Base-by-base conservation (phyloP, 192 early-diverging fungal genomes). In the Backusella liffmaniae region DNA sequence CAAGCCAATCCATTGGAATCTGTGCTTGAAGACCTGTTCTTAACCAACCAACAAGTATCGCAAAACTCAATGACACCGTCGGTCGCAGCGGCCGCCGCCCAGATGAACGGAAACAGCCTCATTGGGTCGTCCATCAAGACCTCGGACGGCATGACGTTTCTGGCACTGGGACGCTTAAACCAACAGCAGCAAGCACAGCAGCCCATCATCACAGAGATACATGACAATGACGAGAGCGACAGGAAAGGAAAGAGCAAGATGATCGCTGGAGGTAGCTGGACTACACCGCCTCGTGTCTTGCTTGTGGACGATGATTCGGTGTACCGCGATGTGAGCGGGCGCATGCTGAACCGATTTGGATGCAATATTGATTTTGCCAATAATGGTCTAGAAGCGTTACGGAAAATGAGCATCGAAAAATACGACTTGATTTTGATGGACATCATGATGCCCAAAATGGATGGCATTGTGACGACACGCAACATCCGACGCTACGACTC, bases 371-470 rank as follows among this genome's bases (percentile, higher is more conserved):
- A 93, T 73, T 84, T 91, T 6, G 93, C 90, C 7, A 86, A 83
- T 5, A 91, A 93, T 73, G 93, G 93, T 5, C 67, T 90, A 23
- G 88, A 88, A 36, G 93, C 93, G 10, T 82, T 94, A 26, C 83
- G 84, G 29, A 89, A 88, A 76, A 83, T 87, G 77, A 84, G 82
- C n/a, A 72, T 83, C 8, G 84, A 84, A 73, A 93, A 90, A 82
- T 94, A 93, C 67, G 93, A 94, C 72, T 82, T 94, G 42, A 90
- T 94, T 8, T 75, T 94, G n/a, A 92, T 94, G 92, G 91, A 94
- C 77, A 91, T 92, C 41, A 83, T 90, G 42, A 93, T 93, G 89
- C 92, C 92, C 10, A 90, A 88, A n/a, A 75, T 93, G 35, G 86
- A 92, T 79, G 93, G 93, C 34, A 86, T 93, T n/a, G 82, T 85